Evolutionary conservation across 1,139 yeast species (phyloP).

Genomic region (Debaryomyces fabryi): DNA sequence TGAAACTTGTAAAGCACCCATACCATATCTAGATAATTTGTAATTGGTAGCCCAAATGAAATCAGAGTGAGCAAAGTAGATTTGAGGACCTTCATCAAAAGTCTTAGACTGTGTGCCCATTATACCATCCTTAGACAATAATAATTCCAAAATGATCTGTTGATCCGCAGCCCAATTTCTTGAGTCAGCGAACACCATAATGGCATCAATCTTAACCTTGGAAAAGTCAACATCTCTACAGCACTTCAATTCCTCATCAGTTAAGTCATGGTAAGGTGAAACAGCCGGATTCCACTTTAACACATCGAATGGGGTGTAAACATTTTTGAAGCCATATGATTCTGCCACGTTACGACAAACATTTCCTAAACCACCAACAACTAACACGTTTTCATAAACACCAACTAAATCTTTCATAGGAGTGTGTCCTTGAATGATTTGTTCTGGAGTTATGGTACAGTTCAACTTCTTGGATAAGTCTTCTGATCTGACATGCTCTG

Average conservation of each 20-base stretch:
- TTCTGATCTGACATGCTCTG: constrained; percentile 69
- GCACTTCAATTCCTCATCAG: constrained; percentile 64
- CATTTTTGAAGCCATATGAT: constrained; percentile 75
- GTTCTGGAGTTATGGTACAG: constrained; percentile 67
- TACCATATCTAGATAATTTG: constrained; percentile 77
- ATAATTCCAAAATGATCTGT: constrained; percentile 78
- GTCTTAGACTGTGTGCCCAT: constrained; percentile 79
- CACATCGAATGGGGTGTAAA: constrained; percentile 75
- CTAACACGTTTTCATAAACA: constrained; percentile 68
- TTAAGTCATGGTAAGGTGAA: constrained; percentile 74
- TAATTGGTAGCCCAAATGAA: constrained; percentile 89
- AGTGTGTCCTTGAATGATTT: constrained; percentile 86
- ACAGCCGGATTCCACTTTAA: constrained; percentile 87
- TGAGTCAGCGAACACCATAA: constrained; percentile 78
- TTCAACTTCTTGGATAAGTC: constrained; percentile 65
- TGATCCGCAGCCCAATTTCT: constrained; percentile 92
- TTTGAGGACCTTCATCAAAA: constrained; percentile 75
- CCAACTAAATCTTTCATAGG: constrained; percentile 81
- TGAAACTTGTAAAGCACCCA: constrained; percentile 88
- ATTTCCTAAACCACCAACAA: constrained; percentile 84
- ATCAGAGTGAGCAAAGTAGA: constrained; percentile 86
- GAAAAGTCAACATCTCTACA: constrained; percentile 67
- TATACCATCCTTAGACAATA: constrained; percentile 72
- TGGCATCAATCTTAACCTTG: constrained; percentile 65
- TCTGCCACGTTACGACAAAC: constrained; percentile 80